Conservation (phyloP, 306 rosid species). For the Malus sieversii region DNA sequence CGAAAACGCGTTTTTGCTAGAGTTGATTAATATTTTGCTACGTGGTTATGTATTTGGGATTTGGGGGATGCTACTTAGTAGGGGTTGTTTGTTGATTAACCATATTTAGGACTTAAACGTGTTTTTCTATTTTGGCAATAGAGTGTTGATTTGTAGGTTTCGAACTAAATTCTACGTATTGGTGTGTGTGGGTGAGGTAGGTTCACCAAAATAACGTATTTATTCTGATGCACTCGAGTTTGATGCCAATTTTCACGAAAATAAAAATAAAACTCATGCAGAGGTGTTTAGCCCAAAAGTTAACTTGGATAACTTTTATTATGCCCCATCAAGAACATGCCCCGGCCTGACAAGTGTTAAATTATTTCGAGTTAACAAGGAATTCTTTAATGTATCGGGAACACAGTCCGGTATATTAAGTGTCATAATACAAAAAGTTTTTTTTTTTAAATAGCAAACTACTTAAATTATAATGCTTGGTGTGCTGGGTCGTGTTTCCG, state of each 20-base stretch:
- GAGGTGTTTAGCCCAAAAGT: not conserved
- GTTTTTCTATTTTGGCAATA: not conserved
- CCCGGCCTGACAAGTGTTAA: not conserved
- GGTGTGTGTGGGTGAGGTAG: no score
- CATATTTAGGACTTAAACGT: not conserved
- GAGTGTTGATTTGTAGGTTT: not conserved
- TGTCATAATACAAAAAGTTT: no score
- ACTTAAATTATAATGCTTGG: no score
- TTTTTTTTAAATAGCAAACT: no score
- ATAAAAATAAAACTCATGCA: not conserved
- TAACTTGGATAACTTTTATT: no score
- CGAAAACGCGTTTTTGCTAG: not conserved
- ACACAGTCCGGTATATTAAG: rapidly evolving
- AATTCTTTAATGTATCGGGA: no score
- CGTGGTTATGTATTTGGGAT: not conserved
- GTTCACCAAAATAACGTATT: rapidly evolving
- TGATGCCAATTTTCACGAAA: no score
- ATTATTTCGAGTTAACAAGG: no score
- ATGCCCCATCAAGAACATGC: not conserved
- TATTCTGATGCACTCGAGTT: not conserved
- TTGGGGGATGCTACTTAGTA: not conserved
- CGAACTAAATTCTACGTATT: not conserved
- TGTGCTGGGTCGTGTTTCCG: rapidly evolving
- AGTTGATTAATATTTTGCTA: not conserved
- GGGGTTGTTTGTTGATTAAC: not conserved